Evolutionary conservation across 805 yeast genomes (phyloP).

Genomic region (Saccharomycopsis sp.): DNA sequence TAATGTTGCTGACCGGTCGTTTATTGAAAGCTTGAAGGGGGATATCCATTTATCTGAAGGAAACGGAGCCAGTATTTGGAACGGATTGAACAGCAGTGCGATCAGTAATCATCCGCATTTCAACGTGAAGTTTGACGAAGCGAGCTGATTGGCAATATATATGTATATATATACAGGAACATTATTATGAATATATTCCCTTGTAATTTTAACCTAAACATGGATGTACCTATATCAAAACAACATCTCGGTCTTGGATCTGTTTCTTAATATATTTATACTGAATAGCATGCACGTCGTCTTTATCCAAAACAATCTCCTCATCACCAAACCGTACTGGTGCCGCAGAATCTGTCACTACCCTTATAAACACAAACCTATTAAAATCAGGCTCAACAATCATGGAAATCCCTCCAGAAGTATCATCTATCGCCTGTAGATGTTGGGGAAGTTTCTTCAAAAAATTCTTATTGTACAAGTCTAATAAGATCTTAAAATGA

Average conservation of each 20-base stretch:
- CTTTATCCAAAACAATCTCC: conserved; percentile 18
- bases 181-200: too few species aligned
- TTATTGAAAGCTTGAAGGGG: conserved; percentile 74
- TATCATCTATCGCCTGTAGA: conserved; percentile 71
- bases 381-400: conserved; percentile 70
- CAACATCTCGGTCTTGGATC: conserved; percentile 16
- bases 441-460: conserved; percentile 60
- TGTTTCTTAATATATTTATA: conserved; percentile 18
- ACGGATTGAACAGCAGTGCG: conserved; percentile 48
- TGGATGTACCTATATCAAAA: too few species aligned
- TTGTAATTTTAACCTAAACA: too few species aligned
- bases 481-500: conserved; percentile 59
- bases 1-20: conserved; percentile 74
- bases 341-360: conserved; percentile 10
- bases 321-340: conserved; percentile 19
- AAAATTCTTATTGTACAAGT: conserved; percentile 62
- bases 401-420: conserved; percentile 64
- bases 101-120: conserved; percentile 51
- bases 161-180: too few species aligned
- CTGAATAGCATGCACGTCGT: conserved; percentile 20
- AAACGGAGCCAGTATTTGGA: conserved; percentile 61
- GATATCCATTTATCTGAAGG: conserved; percentile 49
- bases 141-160: not conserved
- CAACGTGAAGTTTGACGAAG: conserved; percentile 20
- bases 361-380: conserved; percentile 62